Conservation (phyloP, 495 filamentous ascomycete genomes). For the Apiosordaria backusii region DNA sequence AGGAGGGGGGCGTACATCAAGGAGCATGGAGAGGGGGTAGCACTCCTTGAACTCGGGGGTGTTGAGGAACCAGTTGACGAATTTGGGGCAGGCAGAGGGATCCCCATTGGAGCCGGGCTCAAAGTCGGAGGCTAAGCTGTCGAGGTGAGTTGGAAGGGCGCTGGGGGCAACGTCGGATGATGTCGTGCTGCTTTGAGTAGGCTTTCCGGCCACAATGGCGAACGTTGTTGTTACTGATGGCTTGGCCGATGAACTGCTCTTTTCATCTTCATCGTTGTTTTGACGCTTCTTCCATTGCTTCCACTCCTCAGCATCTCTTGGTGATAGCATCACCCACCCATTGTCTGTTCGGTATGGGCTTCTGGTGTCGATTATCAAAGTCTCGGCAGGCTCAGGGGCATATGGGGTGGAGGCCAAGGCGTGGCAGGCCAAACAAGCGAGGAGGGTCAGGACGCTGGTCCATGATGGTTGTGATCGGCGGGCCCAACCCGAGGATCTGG, state of each 20-base stretch:
- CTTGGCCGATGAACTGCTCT: slow-evolving; percentile 9
- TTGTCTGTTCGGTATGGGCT: slow-evolving; percentile 31
- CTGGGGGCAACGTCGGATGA: slow-evolving; percentile 32
- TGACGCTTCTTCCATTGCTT: slow-evolving; percentile 14
- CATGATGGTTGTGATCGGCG: slow-evolving; percentile 24
- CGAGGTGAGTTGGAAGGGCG: slow-evolving; percentile 66
- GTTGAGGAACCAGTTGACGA: slow-evolving; percentile 63
- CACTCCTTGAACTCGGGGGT: slow-evolving; percentile 64
- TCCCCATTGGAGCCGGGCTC: slow-evolving; percentile 39
- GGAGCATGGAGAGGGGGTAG: slow-evolving; percentile 69
- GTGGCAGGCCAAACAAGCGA: slow-evolving; percentile 34
- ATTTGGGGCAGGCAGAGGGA: slow-evolving; percentile 53
- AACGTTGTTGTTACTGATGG: slow-evolving; percentile 35
- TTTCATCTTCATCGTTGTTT: background rate
- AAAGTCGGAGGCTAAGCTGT: slow-evolving; percentile 69
- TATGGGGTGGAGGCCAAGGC: slow-evolving; percentile 27
- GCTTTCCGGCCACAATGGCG: slow-evolving; percentile 34
- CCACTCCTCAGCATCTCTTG: slow-evolving; percentile 29
- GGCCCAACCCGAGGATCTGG: background rate
- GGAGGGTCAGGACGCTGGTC: slow-evolving; percentile 33
- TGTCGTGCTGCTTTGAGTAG: slow-evolving; percentile 22
- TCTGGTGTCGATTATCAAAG: slow-evolving; percentile 37
- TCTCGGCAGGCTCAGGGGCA: slow-evolving; percentile 30
- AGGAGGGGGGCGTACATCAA: slow-evolving; percentile 48
- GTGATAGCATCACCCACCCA: slow-evolving; percentile 40